Evolutionary conservation across 1,284 basidiomycete species (phyloP).

Genomic region (Austroboletus novae-zelandiae): DNA sequence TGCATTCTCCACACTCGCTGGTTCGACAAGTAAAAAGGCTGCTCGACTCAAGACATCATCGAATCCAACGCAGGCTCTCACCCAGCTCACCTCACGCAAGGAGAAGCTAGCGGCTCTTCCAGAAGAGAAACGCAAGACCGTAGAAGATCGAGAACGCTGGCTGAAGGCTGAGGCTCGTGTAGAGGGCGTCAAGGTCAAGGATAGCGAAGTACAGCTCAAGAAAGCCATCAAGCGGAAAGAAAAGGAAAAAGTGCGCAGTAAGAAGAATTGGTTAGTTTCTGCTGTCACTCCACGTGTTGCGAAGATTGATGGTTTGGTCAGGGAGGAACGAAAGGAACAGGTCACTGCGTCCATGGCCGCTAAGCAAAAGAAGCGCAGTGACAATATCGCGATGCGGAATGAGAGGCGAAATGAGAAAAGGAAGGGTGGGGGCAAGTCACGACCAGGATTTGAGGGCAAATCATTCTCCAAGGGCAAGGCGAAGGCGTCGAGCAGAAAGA

Average conservation of each 20-base stretch:
- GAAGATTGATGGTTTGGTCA: constrained; percentile 30
- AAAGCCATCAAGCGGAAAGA: constrained; percentile 90
- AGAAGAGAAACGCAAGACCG: constrained; percentile 74
- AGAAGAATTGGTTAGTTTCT: constrained; percentile 74
- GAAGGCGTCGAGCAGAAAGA: constrained; percentile 16
- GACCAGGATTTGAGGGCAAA: constrained; percentile 84
- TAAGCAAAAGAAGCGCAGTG: constrained; percentile 82
- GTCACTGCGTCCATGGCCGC: constrained; percentile 71
- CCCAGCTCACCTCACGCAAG: constrained; percentile 72
- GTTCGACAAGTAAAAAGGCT: constrained; percentile 50
- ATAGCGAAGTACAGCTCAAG: constrained; percentile 79
- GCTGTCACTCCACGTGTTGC: not conserved
- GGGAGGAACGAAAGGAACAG: constrained; percentile 84
- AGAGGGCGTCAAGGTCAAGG: constrained; percentile 84
- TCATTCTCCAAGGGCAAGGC: constrained; percentile 53
- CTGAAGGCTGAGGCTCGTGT: constrained; percentile 82
- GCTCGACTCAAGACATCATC: constrained; percentile 61
- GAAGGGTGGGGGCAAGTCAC: constrained; percentile 68
- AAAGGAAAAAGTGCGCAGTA: constrained; percentile 81
- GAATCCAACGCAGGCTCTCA: constrained; percentile 82
- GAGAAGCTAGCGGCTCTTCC: constrained; percentile 71
- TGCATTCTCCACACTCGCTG: constrained; percentile 66
- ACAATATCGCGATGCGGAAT: constrained; percentile 82
- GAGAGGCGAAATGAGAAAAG: constrained; percentile 78
- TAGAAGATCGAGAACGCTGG: constrained; percentile 82